Conservation (phyloP, 2,329 filamentous ascomycete genomes). For the Calonectria montana region DNA sequence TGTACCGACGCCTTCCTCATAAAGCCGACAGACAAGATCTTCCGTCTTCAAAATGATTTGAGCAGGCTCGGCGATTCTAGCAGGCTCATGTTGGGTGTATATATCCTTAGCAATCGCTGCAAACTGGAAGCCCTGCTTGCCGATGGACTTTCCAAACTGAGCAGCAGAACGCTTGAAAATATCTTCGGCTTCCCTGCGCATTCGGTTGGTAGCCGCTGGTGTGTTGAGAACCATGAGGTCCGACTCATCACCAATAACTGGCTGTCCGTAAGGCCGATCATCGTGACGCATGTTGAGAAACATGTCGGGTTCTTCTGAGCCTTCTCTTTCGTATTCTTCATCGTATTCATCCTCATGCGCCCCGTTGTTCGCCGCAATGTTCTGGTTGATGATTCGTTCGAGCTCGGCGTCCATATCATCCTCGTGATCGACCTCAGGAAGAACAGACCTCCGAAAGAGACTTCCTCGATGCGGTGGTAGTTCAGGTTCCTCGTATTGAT, state of each 20-base stretch:
- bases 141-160: constrained; percentile 53
- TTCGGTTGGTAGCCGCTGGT: constrained; percentile 64
- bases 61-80: constrained; percentile 75
- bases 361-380: constrained; percentile 53
- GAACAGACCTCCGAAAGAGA: constrained; percentile 45
- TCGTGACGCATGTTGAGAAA: constrained; percentile 62
- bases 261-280: constrained; percentile 52
- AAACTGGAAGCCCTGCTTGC: constrained; percentile 72
- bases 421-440: constrained; percentile 31
- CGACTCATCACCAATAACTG: constrained; percentile 57
- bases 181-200: constrained; percentile 66
- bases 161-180: constrained; percentile 65
- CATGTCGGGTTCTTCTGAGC: constrained; percentile 58
- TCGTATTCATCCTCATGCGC: constrained; percentile 54
- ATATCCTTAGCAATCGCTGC: constrained; percentile 78
- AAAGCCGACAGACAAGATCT: constrained; percentile 72
- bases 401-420: constrained; percentile 51
- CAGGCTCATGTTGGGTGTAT: constrained; percentile 65
- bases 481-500: constrained; percentile 49
- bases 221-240: constrained; percentile 68
- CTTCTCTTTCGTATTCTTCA: constrained; percentile 52
- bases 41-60: constrained; percentile 82
- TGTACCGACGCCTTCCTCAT: constrained; percentile 69
- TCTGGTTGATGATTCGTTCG: constrained; percentile 49
- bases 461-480: constrained; percentile 46